Percentiles rank a stretch among this genome's conserved stretches.
phyloP scores from a whole-genome alignment of 495 filamentous ascomycete genomes.

The Podospora appendiculata region DNA sequence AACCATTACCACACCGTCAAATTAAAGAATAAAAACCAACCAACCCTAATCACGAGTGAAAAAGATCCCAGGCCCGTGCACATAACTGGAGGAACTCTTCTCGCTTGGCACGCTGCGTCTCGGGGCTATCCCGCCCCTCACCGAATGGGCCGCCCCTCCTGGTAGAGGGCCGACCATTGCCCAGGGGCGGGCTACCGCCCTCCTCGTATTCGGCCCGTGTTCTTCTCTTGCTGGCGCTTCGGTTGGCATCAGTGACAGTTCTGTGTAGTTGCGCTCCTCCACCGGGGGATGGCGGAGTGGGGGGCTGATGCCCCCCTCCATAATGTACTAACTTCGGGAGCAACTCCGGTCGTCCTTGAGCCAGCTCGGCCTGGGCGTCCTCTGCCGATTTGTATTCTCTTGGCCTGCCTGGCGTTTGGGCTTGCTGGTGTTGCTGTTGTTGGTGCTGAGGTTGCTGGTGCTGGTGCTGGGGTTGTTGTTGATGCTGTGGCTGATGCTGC shows the following conservation, averaged over 20 bases:
- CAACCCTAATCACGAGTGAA: constrained; percentile 65
- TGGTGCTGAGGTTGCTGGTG: constrained; percentile 12
- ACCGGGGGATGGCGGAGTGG: constrained; percentile 84
- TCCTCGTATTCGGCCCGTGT: constrained; percentile 84
- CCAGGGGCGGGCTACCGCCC: constrained; percentile 71
- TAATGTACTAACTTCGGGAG: constrained; percentile 93
- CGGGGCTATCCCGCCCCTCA: constrained; percentile 70
- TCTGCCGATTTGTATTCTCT: constrained; percentile 94
- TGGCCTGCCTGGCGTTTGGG: constrained; percentile 46
- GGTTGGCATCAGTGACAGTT: constrained; percentile 28
- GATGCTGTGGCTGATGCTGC: constrained; percentile 32
- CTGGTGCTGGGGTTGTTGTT: constrained; percentile 11
- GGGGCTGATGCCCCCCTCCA: constrained; percentile 77
- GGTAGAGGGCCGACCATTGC: constrained; percentile 48
- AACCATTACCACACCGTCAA: too few relatives aligned
- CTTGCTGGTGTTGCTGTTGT: constrained; percentile 30
- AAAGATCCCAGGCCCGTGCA: constrained; percentile 88
- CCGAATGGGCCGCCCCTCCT: constrained; percentile 66
- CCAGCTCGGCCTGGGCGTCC: constrained; percentile 82
- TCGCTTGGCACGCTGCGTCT: constrained; percentile 79
- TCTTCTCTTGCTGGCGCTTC: constrained; percentile 55
- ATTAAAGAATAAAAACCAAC: too few relatives aligned
- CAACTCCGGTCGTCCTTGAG: constrained; percentile 84
- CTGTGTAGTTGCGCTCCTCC: constrained; percentile 9
- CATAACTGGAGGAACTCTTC: constrained; percentile 89